A percentile compares a stretch with the other conserved stretches of the same genome.
phyloP scores from a whole-genome alignment of 2,329 filamentous ascomycete species.

The Gnomoniopsis smithogilvyi region DNA sequence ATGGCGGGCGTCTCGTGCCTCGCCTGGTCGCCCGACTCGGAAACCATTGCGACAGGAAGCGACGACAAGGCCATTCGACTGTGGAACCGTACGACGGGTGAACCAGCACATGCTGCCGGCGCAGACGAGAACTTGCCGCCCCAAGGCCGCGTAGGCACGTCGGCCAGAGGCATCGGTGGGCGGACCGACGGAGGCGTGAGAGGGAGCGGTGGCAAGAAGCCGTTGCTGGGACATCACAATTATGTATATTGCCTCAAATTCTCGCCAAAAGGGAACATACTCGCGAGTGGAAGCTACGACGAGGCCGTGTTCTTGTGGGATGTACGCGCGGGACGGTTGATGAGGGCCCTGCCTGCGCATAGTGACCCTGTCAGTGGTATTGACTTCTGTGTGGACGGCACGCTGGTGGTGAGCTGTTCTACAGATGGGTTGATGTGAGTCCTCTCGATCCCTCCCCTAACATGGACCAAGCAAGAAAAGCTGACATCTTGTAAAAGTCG shows the following conservation, averaged over 20 bases:
- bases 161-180: slow-evolving; percentile 11
- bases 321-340: slow-evolving; percentile 78
- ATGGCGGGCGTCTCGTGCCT: slow-evolving; percentile 89
- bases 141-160: slow-evolving; percentile 18
- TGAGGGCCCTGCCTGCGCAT: slow-evolving; percentile 90
- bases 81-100: slow-evolving; percentile 72
- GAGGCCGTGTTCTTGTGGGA: slow-evolving; percentile 98
- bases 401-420: slow-evolving; percentile 85
- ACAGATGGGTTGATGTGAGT: slow-evolving; percentile 82
- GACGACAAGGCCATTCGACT: slow-evolving; percentile 95
- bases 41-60: slow-evolving; percentile 82
- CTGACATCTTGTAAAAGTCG: slow-evolving; percentile 45
- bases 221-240: slow-evolving; percentile 85
- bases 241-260: slow-evolving; percentile 94
- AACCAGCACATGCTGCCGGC: slow-evolving; percentile 30
- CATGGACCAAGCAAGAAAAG: slow-evolving; percentile 9
- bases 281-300: slow-evolving; percentile 93
- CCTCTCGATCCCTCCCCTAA: slow-evolving; percentile 8
- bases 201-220: slow-evolving; percentile 38
- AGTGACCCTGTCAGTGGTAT: slow-evolving; percentile 93
- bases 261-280: slow-evolving; percentile 96
- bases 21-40: slow-evolving; percentile 90
- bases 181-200: slow-evolving; percentile 13
- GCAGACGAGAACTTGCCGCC: slow-evolving; percentile 17
- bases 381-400: slow-evolving; percentile 90